Evolutionary conservation across 2,329 filamentous ascomycete species (phyloP).

Genomic region (Colletotrichum magnum): DNA sequence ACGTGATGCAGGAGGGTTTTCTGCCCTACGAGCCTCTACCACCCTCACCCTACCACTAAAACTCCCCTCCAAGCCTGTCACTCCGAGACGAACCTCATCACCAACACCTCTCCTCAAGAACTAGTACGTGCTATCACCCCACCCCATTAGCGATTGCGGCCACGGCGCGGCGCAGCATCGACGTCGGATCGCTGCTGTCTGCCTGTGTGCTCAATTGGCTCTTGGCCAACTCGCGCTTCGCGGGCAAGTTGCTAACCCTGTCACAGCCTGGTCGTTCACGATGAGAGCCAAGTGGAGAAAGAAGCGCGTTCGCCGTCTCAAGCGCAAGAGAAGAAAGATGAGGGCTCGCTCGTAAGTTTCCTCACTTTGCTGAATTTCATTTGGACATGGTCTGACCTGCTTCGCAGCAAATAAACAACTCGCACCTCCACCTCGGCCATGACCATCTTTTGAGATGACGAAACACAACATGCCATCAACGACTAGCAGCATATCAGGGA

Average conservation of each 20-base stretch:
- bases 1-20: constrained; percentile 40
- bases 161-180: neutral
- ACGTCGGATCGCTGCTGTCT: neutral
- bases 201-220: neutral
- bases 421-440: constrained; percentile 69
- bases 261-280: constrained; percentile 61
- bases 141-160: constrained; percentile 1
- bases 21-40: constrained; percentile 38
- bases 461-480: constrained; percentile 29
- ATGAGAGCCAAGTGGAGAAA: constrained; percentile 99
- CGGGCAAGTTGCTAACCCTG: constrained; percentile 8
- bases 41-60: constrained; percentile 30
- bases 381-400: constrained; percentile 49
- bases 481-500: constrained; percentile 17
- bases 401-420: constrained; percentile 76
- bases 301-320: constrained; percentile 99
- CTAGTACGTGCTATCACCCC: constrained; percentile 39
- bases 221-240: neutral
- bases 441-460: constrained; percentile 54
- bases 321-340: constrained; percentile 99
- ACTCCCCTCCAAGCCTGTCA: constrained; percentile 26
- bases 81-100: constrained; percentile 40
- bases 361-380: neutral
- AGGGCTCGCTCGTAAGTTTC: constrained; percentile 92
- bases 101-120: constrained; percentile 43